A percentile compares a stretch with the other conserved stretches of the same genome.
Evolutionary conservation across 768 basidiomycete genomes (phyloP).

Genomic region (Hortiboletus campestris): DNA sequence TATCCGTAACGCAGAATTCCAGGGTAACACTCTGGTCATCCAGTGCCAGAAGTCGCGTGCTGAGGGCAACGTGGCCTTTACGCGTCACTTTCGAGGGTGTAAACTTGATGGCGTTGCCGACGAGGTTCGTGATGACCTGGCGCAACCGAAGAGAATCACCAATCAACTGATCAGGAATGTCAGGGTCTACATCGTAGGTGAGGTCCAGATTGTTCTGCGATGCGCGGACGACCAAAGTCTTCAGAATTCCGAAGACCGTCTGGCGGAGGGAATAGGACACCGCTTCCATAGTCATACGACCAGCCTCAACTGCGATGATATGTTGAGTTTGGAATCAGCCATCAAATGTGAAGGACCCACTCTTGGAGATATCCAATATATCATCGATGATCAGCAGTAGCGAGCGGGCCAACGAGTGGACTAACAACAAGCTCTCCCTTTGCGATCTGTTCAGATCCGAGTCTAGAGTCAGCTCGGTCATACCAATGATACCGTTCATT

Average conservation of each 20-base stretch:
- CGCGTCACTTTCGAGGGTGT: slow-evolving; percentile 75
- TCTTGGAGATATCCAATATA: slow-evolving; percentile 99
- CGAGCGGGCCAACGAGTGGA: slow-evolving; percentile 91
- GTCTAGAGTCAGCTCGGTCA: slow-evolving; percentile 97
- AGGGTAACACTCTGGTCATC: slow-evolving; percentile 85
- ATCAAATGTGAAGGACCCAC: slow-evolving; percentile 48
- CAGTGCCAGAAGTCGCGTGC: slow-evolving; percentile 72
- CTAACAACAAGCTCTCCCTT: slow-evolving; percentile 91
- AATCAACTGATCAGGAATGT: slow-evolving; percentile 95
- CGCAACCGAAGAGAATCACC: slow-evolving; percentile 93
- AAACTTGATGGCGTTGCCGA: slow-evolving; percentile 97
- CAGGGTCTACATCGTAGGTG: slow-evolving; percentile 92
- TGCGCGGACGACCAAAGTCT: slow-evolving; percentile 96
- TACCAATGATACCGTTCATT: slow-evolving; percentile 99
- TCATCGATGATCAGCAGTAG: slow-evolving; percentile 97
- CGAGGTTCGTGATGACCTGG: slow-evolving; percentile 93
- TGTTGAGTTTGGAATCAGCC: slow-evolving; percentile 5
- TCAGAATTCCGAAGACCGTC: slow-evolving; percentile 95
- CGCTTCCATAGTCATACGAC: slow-evolving; percentile 99
- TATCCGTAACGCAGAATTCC: slow-evolving; percentile 97
- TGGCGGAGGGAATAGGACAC: slow-evolving; percentile 98
- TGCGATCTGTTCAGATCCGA: slow-evolving; percentile 93
- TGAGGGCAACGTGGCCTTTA: slow-evolving; percentile 89
- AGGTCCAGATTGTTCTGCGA: slow-evolving; percentile 96
- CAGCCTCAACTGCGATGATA: slow-evolving; percentile 78